phyloP scores from a whole-genome alignment of 306 rosid genomes.

The Echinosophora koreensis region DNA sequence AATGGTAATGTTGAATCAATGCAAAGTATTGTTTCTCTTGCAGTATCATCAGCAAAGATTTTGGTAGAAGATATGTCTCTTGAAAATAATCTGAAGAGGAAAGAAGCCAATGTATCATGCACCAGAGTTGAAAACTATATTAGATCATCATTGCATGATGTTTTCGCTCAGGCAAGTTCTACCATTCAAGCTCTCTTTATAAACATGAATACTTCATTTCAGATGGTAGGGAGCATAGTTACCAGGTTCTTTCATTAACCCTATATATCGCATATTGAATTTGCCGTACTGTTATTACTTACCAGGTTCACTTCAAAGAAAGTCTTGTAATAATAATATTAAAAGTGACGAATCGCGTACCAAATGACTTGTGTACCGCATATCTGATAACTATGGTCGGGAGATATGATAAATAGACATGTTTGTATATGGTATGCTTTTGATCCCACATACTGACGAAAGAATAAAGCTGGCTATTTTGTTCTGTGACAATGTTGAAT shows the following conservation, averaged over 20 bases:
- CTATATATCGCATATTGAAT: no score
- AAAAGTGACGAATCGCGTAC: no score
- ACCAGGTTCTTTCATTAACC: no score
- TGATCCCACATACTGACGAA: background rate
- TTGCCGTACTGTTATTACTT: no score
- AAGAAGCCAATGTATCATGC: conserved; percentile 56
- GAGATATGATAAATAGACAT: conserved; percentile 34
- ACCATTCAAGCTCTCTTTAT: conserved; percentile 23
- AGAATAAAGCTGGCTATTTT: conserved; percentile 10
- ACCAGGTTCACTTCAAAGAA: no score
- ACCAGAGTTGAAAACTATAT: conserved; percentile 72
- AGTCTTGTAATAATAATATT: no score
- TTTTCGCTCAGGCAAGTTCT: conserved; percentile 81
- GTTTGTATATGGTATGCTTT: background rate
- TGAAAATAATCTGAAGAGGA: conserved; percentile 54
- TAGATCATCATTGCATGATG: conserved; percentile 72
- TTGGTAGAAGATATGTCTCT: conserved; percentile 60
- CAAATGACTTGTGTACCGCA: no score
- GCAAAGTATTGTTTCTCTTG: conserved; percentile 71
- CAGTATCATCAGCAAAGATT: conserved; percentile 70
- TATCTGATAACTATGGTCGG: background rate
- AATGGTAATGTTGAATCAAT: conserved; percentile 66
- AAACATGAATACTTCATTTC: conserved; percentile 4
- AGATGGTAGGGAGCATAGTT: background rate
- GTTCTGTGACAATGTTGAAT: background rate